These are phyloP conservation scores for Chalciporus piperatoides DNA, from an alignment of 1,284 basidiomycete genomes.

Conservation along the genomic window DNA sequence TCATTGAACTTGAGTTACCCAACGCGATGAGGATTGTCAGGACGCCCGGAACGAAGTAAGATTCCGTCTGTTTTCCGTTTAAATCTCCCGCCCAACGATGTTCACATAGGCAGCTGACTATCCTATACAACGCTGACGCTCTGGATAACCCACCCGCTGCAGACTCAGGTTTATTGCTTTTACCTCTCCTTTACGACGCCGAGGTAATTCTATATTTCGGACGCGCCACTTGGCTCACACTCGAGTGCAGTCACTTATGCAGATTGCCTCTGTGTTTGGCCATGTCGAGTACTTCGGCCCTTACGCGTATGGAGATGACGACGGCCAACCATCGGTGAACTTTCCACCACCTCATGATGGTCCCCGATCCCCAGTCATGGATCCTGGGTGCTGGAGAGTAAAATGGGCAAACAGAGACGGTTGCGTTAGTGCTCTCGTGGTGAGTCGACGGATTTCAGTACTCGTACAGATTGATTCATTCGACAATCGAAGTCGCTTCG, in stretches of 20 bases:
- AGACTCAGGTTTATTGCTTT: conserved; percentile 44
- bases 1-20: conserved; percentile 44
- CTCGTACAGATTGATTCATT: conserved; percentile 3
- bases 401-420: conserved; percentile 76
- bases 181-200: conserved; percentile 54
- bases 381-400: conserved; percentile 61
- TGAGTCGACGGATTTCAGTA: conserved; percentile 29
- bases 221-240: conserved; percentile 4
- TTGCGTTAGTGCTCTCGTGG: conserved; percentile 66
- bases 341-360: conserved; percentile 53
- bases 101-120: conserved; percentile 44
- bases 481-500: conserved; percentile 52
- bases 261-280: conserved; percentile 53
- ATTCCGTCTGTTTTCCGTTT: neutral
- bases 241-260: conserved; percentile 39
- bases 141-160: conserved; percentile 31
- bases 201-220: conserved; percentile 40
- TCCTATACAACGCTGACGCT: conserved; percentile 57
- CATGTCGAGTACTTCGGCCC: conserved; percentile 44
- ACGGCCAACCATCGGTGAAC: conserved; percentile 12
- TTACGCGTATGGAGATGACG: conserved; percentile 21
- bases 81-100: neutral
- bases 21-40: conserved; percentile 48
- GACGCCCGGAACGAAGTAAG: conserved; percentile 28
- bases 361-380: conserved; percentile 53